Percentiles rank a stretch among this genome's conserved stretches.
Evolutionary conservation across 441 rosid genomes (phyloP).

Genomic region (Adansonia grandidieri): DNA sequence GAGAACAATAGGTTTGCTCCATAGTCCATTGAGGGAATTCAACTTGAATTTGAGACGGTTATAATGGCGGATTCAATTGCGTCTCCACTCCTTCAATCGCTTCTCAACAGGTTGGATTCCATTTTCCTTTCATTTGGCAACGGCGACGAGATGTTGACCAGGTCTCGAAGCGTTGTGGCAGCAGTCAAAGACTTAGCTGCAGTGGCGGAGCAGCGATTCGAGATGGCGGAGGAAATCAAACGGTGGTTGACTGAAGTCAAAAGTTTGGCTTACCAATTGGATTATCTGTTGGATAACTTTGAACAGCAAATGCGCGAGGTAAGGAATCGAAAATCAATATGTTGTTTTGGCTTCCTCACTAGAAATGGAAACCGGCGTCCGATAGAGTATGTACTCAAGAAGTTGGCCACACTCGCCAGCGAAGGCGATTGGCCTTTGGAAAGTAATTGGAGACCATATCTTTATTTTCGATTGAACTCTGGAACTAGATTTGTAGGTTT

Average conservation of each 20-base stretch:
- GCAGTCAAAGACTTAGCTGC: slow-evolving; percentile 17
- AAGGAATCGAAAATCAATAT: slow-evolving; percentile 6
- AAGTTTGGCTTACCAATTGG: not conserved
- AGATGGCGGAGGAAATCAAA: slow-evolving; percentile 10
- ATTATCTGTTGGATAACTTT: slow-evolving; percentile 18
- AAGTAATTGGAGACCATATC: slow-evolving; percentile 17
- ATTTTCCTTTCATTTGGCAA: slow-evolving; percentile 19
- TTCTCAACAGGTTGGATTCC: slow-evolving; percentile 19
- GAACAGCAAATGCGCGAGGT: slow-evolving; percentile 11
- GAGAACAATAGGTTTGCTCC: not conserved
- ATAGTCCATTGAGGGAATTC: not conserved
- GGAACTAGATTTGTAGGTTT: not conserved
- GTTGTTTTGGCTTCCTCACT: slow-evolving; percentile 10
- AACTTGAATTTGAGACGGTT: not conserved
- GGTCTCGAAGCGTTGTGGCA: slow-evolving; percentile 12
- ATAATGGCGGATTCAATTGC: slow-evolving; percentile 16
- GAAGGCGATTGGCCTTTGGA: slow-evolving; percentile 20
- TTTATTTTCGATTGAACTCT: slow-evolving; percentile 16
- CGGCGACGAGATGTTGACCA: slow-evolving; percentile 19
- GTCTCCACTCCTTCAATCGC: slow-evolving; percentile 15
- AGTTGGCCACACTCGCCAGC: not conserved
- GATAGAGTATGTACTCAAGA: not conserved
- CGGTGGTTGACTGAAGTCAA: slow-evolving; percentile 24
- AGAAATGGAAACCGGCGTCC: not conserved
- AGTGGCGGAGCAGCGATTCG: slow-evolving; percentile 25